Evolutionary conservation across 1,139 yeast genomes (phyloP).

Genomic region (Zygosaccharomyces sapae): DNA sequence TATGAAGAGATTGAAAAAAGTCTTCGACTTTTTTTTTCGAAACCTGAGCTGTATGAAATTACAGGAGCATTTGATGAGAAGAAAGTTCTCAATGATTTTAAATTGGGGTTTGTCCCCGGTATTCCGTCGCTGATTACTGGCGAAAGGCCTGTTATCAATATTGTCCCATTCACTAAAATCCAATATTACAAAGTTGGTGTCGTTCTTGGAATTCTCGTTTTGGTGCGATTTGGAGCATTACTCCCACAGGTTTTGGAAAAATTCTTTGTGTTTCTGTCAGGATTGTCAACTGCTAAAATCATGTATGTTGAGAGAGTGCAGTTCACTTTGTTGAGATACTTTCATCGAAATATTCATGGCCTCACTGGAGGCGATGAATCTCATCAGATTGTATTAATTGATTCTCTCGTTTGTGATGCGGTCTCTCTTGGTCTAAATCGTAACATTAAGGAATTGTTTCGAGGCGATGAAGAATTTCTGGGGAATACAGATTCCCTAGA

Average conservation of each 20-base stretch:
- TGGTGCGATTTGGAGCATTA: constrained; percentile 8
- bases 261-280: constrained; percentile 19
- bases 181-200: constrained; percentile 22
- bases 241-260: constrained; percentile 15
- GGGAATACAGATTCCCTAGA: constrained; percentile 26
- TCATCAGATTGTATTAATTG: constrained; percentile 21
- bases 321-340: constrained; percentile 24
- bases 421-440: constrained; percentile 34
- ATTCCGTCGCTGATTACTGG: constrained; percentile 8
- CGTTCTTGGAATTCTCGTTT: constrained; percentile 16
- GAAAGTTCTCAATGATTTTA: constrained; percentile 13
- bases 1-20: constrained; percentile 8
- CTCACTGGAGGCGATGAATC: constrained; percentile 33
- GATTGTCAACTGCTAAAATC: constrained; percentile 18
- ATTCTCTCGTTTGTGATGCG: constrained; percentile 28
- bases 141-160: constrained; percentile 15
- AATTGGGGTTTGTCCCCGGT: constrained; percentile 13
- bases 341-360: constrained; percentile 20
- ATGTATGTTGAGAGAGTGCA: constrained; percentile 24
- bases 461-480: constrained; percentile 18
- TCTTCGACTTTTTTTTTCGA: constrained; percentile 7
- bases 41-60: constrained; percentile 10
- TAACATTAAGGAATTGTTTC: constrained; percentile 28
- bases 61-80: constrained; percentile 12
- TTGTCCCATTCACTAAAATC: constrained; percentile 15